These are phyloP conservation scores for Friedmanniomyces endolithicus DNA, from an alignment of 495 filamentous ascomycete genomes.

Conservation along the genomic window DNA sequence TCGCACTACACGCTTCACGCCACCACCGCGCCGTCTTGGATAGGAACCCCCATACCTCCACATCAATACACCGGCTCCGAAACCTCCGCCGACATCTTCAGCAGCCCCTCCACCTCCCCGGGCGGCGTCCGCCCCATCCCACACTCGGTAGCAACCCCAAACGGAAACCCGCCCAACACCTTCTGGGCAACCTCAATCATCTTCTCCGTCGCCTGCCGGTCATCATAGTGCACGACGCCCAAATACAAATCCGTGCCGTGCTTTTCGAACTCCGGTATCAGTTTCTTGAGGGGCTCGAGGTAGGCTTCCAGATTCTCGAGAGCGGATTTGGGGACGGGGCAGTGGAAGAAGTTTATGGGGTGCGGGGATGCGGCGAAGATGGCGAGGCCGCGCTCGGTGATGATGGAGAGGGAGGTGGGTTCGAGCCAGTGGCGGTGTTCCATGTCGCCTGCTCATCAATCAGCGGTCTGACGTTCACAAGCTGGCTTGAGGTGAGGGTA, in stretches of 20 bases:
- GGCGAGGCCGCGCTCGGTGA: conserved; percentile 10
- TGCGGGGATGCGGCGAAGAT: conserved; percentile 8
- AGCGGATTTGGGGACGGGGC: conserved; percentile 34
- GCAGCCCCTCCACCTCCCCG: conserved; percentile 29
- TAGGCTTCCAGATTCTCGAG: conserved; percentile 24
- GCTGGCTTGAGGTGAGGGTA: neutral
- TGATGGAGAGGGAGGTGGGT: conserved; percentile 29
- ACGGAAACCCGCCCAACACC: conserved; percentile 25
- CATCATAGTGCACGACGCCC: conserved; percentile 34
- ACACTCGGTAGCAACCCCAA: conserved; percentile 37
- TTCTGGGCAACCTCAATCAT: conserved; percentile 29
- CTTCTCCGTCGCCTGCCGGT: conserved; percentile 31
- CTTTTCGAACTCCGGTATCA: conserved; percentile 18
- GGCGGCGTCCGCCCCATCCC: conserved; percentile 33
- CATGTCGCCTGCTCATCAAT: conserved; percentile 25
- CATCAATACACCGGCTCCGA: conserved; percentile 6
- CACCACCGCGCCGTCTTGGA: neutral
- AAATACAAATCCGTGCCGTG: conserved; percentile 27
- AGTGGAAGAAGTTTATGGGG: conserved; percentile 33
- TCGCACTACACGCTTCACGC: neutral
- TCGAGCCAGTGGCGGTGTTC: conserved; percentile 34
- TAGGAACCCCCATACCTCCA: neutral
- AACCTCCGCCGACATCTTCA: conserved; percentile 18
- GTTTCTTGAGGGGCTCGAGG: conserved; percentile 27
- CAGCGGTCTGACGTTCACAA: neutral